Percentiles rank a stretch among this genome's conserved stretches.
phyloP scores from a whole-genome alignment of 2,329 filamentous ascomycete genomes.

The Aspergillus niger region DNA sequence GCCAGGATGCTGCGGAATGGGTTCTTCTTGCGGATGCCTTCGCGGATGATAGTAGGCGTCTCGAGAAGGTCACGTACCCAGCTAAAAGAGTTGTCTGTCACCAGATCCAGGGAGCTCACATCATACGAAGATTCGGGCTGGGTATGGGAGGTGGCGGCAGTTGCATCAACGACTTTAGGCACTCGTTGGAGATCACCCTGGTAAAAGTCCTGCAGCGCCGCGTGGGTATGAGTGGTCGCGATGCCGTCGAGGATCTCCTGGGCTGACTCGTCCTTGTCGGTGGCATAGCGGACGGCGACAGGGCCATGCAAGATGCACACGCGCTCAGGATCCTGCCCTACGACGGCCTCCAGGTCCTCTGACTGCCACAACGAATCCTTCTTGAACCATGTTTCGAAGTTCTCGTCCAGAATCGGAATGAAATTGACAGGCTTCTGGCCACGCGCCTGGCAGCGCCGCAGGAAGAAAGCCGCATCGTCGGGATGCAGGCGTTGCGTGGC shows the following conservation, averaged over 20 bases:
- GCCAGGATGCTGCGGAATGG: not conserved
- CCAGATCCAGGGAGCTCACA: not conserved
- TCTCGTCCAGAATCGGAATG: constrained; percentile 1
- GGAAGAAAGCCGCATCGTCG: constrained; percentile 4
- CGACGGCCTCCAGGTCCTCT: constrained; percentile 4
- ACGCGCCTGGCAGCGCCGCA: not conserved
- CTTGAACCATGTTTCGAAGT: constrained; percentile 14
- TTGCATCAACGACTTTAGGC: not conserved
- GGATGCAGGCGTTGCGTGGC: not conserved
- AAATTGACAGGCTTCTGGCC: constrained; percentile 9
- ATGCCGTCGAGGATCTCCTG: not conserved
- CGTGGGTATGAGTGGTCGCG: not conserved
- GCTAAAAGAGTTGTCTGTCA: not conserved
- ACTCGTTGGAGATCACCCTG: not conserved
- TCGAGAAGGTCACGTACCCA: not conserved
- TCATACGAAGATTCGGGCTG: not conserved
- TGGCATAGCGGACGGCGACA: not conserved
- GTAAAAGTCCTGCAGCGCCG: not conserved
- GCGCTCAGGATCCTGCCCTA: constrained; percentile 2
- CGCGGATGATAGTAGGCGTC: not conserved
- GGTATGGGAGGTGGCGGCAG: not conserved
- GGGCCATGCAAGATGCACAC: constrained; percentile 11
- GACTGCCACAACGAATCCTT: constrained; percentile 15
- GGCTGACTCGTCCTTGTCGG: not conserved
- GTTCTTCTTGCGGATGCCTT: not conserved